Percentiles rank a stretch among this genome's conserved stretches.
Evolutionary conservation across 129 eudicot genomes (phyloP).

Genomic region (Artemisia argyi): DNA sequence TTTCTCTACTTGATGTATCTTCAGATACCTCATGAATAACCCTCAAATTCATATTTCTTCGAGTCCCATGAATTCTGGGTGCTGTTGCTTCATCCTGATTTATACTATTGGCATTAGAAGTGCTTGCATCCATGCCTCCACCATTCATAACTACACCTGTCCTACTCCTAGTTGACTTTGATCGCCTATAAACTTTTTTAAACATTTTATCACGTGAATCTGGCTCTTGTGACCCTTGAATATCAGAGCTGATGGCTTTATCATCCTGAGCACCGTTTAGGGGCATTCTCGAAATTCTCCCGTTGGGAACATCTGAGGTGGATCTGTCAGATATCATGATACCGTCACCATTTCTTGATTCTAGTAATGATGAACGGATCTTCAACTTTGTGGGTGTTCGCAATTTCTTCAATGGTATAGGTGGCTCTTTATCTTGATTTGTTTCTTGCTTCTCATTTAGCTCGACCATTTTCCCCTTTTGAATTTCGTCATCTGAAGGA

Average conservation of each 20-base stretch:
- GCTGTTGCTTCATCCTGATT: conserved; percentile 43
- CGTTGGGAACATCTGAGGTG: conserved; percentile 33
- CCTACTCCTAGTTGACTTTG: conserved; percentile 54
- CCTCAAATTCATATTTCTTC: conserved; percentile 42
- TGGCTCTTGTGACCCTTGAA: conserved; percentile 40
- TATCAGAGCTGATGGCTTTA: conserved; percentile 30
- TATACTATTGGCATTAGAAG: conserved; percentile 50
- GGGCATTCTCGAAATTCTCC: conserved; percentile 15
- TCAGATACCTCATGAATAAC: conserved; percentile 39
- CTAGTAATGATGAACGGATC: conserved; percentile 32
- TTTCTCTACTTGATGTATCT: conserved; percentile 51
- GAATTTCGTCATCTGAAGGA: conserved; percentile 30
- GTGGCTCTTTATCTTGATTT: conserved; percentile 31
- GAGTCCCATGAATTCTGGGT: conserved; percentile 37
- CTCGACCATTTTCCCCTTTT: conserved; percentile 35
- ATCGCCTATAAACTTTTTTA: conserved; percentile 82
- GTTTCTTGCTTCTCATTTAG: conserved; percentile 23
- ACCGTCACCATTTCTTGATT: conserved; percentile 30
- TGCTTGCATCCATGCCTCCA: conserved; percentile 54
- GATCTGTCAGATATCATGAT: conserved; percentile 32
- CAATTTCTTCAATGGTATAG: conserved; percentile 34
- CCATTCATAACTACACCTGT: conserved; percentile 36
- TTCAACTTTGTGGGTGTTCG: conserved; percentile 36
- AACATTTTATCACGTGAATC: conserved; percentile 65
- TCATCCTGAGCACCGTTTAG: conserved; percentile 29